Evolutionary conservation across 2,329 filamentous ascomycete genomes (phyloP).

Genomic region (Hymenoscyphus fructigenus): DNA sequence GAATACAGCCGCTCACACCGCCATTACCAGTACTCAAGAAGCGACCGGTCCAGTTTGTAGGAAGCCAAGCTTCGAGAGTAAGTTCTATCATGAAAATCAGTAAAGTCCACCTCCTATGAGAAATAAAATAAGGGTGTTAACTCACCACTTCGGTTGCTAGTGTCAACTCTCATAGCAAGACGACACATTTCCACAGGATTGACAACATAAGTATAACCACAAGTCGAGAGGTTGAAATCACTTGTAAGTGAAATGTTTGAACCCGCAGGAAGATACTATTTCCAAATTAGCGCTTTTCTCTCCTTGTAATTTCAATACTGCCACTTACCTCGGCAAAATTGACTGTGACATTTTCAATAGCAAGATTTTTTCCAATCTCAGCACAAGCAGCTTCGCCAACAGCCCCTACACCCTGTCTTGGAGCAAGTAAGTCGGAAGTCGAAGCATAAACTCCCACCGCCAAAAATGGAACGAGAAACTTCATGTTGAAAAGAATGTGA

Average conservation of each 20-base stretch:
- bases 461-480: not conserved
- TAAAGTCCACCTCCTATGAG: not conserved
- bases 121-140: not conserved
- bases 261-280: slow-evolving; percentile 7
- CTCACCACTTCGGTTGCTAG: slow-evolving; percentile 8
- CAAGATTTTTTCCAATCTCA: slow-evolving; percentile 1
- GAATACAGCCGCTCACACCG: slow-evolving; percentile 29
- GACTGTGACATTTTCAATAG: slow-evolving; percentile 11
- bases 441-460: not conserved
- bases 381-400: not conserved
- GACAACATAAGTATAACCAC: not conserved
- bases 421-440: not conserved
- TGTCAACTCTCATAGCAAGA: slow-evolving; percentile 13
- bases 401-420: not conserved
- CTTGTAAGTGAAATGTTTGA: not conserved
- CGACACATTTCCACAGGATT: slow-evolving; percentile 14
- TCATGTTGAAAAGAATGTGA: not conserved
- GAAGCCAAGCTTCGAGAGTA: slow-evolving; percentile 32
- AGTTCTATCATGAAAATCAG: slow-evolving; percentile 11
- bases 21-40: slow-evolving; percentile 40
- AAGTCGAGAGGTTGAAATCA: not conserved
- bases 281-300: not conserved
- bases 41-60: slow-evolving; percentile 43
- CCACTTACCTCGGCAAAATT: slow-evolving; percentile 6
- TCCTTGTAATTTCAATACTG: not conserved